phyloP scores from a whole-genome alignment of 2,329 filamentous ascomycete genomes.

The Aspergillus thermomutatus region DNA sequence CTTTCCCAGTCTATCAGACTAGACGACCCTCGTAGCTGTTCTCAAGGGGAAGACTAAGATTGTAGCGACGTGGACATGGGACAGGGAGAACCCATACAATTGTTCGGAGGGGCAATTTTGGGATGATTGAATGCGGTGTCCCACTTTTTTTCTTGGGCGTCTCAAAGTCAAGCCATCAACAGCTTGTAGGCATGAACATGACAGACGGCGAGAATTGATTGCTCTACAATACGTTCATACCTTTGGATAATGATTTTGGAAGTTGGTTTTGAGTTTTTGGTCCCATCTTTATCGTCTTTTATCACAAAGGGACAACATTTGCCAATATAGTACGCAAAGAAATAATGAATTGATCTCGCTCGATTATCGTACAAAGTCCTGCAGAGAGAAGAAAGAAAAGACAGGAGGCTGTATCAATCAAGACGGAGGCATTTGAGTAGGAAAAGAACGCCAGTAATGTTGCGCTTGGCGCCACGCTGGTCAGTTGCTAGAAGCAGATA shows the following conservation, averaged over 20 bases:
- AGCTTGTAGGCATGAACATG: neutral
- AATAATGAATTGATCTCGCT: neutral
- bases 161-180: neutral
- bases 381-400: neutral
- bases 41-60: neutral
- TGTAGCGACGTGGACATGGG: neutral
- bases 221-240: neutral
- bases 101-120: neutral
- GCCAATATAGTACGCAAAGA: neutral
- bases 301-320: neutral
- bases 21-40: neutral
- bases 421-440: neutral
- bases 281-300: neutral
- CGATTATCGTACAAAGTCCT: conserved; percentile 4
- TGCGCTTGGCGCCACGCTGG: neutral
- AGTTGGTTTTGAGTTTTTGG: neutral
- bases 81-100: neutral
- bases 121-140: conserved; percentile 8
- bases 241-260: neutral
- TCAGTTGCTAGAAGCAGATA: neutral
- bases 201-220: neutral
- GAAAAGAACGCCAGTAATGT: neutral
- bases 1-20: neutral
- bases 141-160: conserved; percentile 6
- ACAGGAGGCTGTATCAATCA: neutral